phyloP scores from a whole-genome alignment of 2,329 filamentous ascomycete species.

The Colletotrichum sp. region DNA sequence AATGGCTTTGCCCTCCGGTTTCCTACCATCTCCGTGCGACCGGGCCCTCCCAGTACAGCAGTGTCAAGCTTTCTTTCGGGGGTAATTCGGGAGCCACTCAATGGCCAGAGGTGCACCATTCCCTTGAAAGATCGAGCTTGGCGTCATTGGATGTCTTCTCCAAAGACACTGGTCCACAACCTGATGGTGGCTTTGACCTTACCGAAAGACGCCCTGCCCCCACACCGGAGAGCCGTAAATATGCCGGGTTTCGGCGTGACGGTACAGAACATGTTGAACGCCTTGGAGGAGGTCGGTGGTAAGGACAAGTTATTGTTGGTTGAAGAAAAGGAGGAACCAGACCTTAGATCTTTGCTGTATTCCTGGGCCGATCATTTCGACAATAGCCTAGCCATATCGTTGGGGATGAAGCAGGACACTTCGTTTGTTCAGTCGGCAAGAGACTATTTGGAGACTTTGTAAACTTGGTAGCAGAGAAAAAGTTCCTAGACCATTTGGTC shows the following conservation, averaged over 20 bases:
- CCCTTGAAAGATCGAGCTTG: not conserved
- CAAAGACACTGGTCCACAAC: not conserved
- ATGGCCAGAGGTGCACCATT: not conserved
- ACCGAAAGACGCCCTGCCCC: not conserved
- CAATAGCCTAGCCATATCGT: not conserved
- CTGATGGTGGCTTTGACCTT: not conserved
- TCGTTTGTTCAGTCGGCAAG: not conserved
- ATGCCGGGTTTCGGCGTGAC: not conserved
- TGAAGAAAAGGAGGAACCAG: not conserved
- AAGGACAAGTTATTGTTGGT: not conserved
- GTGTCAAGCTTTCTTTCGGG: not conserved
- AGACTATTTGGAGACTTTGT: not conserved
- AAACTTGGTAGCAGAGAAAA: not conserved
- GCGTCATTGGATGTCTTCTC: not conserved
- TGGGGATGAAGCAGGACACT: not conserved
- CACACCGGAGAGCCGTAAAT: not conserved
- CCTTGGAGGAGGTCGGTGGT: not conserved
- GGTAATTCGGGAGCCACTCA: not conserved
- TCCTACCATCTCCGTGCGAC: constrained; percentile 46
- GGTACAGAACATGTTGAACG: not conserved
- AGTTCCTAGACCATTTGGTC: rapidly evolving
- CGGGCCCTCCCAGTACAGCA: not conserved
- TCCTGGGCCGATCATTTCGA: not conserved
- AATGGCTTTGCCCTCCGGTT: constrained; percentile 62
- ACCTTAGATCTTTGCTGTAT: not conserved